A percentile compares a stretch with the other conserved stretches of the same genome.
These are phyloP conservation scores for Sporisorium sorghi DNA, from an alignment of 1,284 basidiomycete genomes.

Conservation along the genomic window DNA sequence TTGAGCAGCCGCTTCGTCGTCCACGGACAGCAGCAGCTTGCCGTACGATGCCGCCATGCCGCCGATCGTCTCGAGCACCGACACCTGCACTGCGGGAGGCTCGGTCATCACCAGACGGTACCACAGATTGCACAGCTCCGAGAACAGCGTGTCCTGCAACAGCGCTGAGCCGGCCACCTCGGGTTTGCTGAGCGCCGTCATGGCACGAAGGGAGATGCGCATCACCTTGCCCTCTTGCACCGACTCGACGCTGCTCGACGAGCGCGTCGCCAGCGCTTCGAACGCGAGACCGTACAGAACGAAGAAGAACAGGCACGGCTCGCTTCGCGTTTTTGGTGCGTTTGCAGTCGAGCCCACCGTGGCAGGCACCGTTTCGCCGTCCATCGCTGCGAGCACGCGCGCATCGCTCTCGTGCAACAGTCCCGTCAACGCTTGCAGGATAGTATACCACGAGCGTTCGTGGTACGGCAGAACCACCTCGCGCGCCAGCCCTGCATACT, in stretches of 20 bases:
- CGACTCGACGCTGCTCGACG: conserved; percentile 72
- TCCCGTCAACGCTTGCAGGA: conserved; percentile 87
- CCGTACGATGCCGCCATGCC: conserved; percentile 76
- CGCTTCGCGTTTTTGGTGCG: conserved; percentile 63
- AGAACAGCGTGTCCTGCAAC: conserved; percentile 81
- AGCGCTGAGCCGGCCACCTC: conserved; percentile 84
- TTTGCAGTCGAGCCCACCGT: conserved; percentile 10
- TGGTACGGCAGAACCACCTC: conserved; percentile 82
- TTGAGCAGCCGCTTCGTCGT: conserved; percentile 36
- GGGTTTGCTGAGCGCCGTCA: conserved; percentile 81
- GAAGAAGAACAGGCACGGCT: conserved; percentile 86
- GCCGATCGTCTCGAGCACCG: conserved; percentile 80
- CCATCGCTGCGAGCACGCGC: conserved; percentile 81
- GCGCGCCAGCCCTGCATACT: conserved; percentile 86
- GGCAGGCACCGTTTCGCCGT: conserved; percentile 73
- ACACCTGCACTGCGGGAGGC: conserved; percentile 78
- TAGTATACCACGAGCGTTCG: conserved; percentile 81
- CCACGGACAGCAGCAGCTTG: conserved; percentile 57
- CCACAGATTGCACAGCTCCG: conserved; percentile 87
- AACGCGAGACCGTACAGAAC: conserved; percentile 91
- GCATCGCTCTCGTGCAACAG: conserved; percentile 80
- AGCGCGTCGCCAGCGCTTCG: conserved; percentile 82
- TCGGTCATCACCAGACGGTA: conserved; percentile 92
- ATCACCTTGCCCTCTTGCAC: conserved; percentile 59
- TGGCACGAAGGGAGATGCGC: conserved; percentile 78